phyloP scores from a whole-genome alignment of 257 asterid genomes.

The Lavandula angustifolia region DNA sequence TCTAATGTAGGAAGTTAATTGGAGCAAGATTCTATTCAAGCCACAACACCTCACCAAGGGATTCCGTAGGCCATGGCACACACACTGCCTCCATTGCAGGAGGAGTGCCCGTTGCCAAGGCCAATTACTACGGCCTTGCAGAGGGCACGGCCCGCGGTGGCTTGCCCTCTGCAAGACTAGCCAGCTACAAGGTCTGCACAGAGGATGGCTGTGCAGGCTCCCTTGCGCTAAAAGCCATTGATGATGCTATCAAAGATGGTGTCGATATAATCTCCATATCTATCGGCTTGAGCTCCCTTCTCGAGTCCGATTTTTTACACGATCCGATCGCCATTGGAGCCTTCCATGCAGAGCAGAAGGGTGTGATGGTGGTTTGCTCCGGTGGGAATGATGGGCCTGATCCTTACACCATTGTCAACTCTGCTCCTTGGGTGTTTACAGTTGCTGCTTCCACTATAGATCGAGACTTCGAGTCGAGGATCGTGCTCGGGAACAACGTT shows the following conservation, averaged over 20 bases:
- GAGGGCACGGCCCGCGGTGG: conserved; percentile 69
- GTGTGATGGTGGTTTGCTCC: conserved; percentile 63
- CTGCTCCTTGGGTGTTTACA: conserved; percentile 84
- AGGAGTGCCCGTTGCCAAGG: conserved; percentile 46
- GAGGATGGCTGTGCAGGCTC: conserved; percentile 55
- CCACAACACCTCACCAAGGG: conserved; percentile 52
- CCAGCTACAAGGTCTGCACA: conserved; percentile 66
- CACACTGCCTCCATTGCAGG: conserved; percentile 74
- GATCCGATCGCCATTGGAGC: conserved; percentile 84
- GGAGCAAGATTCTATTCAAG: conserved; percentile 66
- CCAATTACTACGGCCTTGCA: conserved; percentile 70
- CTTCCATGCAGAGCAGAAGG: conserved; percentile 64
- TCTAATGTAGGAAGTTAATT: conserved; percentile 54
- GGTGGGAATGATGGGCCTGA: conserved; percentile 76
- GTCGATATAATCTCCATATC: conserved; percentile 75
- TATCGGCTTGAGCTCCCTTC: conserved; percentile 48
- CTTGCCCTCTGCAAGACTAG: conserved; percentile 61
- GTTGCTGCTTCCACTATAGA: conserved; percentile 72
- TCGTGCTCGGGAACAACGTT: conserved; percentile 53
- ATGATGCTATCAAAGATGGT: conserved; percentile 74
- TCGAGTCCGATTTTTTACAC: conserved; percentile 48
- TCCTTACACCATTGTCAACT: conserved; percentile 54
- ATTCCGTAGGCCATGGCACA: conserved; percentile 64
- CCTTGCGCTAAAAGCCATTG: conserved; percentile 56
- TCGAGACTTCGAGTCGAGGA: conserved; percentile 47